These are phyloP conservation scores for Metarhizium album DNA, from an alignment of 2,329 filamentous ascomycete genomes.

Conservation along the genomic window DNA sequence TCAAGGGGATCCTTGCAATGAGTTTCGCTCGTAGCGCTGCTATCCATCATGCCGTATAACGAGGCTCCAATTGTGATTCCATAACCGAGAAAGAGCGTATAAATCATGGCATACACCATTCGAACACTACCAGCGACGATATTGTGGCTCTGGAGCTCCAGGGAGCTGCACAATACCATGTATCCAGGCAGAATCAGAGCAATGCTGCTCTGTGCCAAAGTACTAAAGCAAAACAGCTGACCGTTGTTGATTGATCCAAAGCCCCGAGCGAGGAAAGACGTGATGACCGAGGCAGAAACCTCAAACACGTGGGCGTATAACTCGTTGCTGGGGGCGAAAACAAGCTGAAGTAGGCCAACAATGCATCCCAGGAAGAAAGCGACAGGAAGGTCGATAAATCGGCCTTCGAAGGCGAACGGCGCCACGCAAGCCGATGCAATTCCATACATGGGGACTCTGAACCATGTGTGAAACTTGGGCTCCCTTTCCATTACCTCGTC, in stretches of 20 bases:
- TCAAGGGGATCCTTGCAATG: conserved; percentile 34
- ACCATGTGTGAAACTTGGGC: conserved; percentile 38
- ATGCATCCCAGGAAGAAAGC: conserved; percentile 66
- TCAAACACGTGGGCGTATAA: conserved; percentile 49
- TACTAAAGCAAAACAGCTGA: conserved; percentile 58
- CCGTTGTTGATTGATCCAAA: conserved; percentile 54
- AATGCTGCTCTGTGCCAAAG: conserved; percentile 62
- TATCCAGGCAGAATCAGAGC: conserved; percentile 61
- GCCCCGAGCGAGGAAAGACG: conserved; percentile 57
- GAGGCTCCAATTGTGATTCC: conserved; percentile 61
- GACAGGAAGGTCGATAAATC: conserved; percentile 67
- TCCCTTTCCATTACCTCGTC: conserved; percentile 40
- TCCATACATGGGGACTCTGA: conserved; percentile 58
- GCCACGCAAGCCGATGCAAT: conserved; percentile 66
- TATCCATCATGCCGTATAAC: conserved; percentile 53
- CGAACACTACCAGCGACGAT: conserved; percentile 63
- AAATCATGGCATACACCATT: conserved; percentile 67
- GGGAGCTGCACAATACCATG: conserved; percentile 33
- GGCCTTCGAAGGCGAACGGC: conserved; percentile 68
- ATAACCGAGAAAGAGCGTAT: conserved; percentile 63
- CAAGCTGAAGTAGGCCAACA: conserved; percentile 63
- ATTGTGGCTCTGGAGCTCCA: conserved; percentile 61
- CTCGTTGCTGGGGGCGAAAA: conserved; percentile 62
- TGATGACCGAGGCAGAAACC: conserved; percentile 48
- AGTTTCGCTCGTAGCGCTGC: conserved; percentile 35